A percentile compares a stretch with the other conserved stretches of the same genome.
phyloP scores from a whole-genome alignment of 331 rosid species.

The Dryas integrifolia region DNA sequence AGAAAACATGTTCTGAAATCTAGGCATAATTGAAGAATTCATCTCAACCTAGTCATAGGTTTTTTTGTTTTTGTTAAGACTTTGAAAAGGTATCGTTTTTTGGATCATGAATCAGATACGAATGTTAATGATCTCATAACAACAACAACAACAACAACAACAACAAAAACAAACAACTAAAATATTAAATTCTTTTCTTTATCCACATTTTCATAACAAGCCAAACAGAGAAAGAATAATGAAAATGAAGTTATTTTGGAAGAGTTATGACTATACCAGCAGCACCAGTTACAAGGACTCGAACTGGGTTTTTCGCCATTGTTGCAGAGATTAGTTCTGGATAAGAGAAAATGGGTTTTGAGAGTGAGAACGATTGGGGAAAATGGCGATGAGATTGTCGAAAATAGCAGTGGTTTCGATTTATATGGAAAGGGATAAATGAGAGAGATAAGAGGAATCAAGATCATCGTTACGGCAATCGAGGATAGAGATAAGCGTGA shows the following conservation, averaged over 20 bases:
- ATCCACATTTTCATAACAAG: slow-evolving; percentile 5
- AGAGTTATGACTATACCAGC: slow-evolving; percentile 38
- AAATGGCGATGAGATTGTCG: background rate
- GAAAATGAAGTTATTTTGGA: background rate
- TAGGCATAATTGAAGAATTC: background rate
- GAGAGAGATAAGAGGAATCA: background rate
- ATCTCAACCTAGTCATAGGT: background rate
- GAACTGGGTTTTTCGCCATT: slow-evolving; percentile 45
- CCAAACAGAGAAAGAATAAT: background rate
- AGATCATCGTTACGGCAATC: slow-evolving; percentile 2
- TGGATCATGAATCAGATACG: background rate
- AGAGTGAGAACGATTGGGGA: background rate
- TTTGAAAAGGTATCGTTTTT: background rate
- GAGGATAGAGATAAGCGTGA: slow-evolving; percentile 17
- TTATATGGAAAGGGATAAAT: background rate
- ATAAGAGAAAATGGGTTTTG: background rate
- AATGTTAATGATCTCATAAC: background rate
- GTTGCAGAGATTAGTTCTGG: background rate
- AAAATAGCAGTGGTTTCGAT: background rate
- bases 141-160: background rate
- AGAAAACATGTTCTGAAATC: background rate
- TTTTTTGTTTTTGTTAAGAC: too few relatives aligned
- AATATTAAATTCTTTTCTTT: background rate
- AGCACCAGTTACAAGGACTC: slow-evolving; percentile 56
- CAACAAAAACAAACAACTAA: background rate